phyloP scores from a whole-genome alignment of 106 monocot genomes.

The Dendrobium chrysotoxum region DNA sequence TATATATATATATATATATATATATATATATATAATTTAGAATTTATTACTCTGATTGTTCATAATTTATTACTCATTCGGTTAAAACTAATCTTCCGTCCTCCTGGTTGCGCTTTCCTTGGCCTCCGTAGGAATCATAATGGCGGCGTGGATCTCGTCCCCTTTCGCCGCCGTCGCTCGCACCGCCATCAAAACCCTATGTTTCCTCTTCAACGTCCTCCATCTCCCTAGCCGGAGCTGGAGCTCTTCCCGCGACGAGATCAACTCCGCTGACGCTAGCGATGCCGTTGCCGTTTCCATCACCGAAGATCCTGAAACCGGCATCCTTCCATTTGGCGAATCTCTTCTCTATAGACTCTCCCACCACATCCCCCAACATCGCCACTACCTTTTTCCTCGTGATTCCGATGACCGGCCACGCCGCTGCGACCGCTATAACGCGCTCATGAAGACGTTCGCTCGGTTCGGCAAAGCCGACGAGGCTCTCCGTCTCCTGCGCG shows the following conservation, averaged over 20 bases:
- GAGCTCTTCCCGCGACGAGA: background rate
- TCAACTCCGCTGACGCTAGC: slow-evolving; percentile 2
- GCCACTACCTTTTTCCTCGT: background rate
- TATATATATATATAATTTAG: too few species aligned
- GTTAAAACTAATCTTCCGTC: too few species aligned
- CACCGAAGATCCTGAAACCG: background rate
- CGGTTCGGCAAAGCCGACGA: slow-evolving; percentile 19
- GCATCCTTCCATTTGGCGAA: background rate
- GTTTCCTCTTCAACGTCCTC: slow-evolving; percentile 14
- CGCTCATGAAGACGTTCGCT: slow-evolving; percentile 27
- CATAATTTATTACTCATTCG: too few species aligned
- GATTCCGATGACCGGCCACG: slow-evolving; percentile 6
- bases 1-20: too few species aligned
- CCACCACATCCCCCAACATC: background rate
- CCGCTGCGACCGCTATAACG: slow-evolving; percentile 16
- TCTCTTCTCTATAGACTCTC: slow-evolving; percentile 5
- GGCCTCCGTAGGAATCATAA: background rate
- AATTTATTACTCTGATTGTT: too few species aligned
- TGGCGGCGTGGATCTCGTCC: slow-evolving; percentile 9
- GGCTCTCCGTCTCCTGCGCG: slow-evolving; percentile 31
- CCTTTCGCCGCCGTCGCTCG: background rate
- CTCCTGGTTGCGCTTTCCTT: background rate
- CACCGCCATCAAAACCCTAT: slow-evolving; percentile 17
- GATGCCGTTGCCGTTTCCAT: background rate
- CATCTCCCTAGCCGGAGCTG: background rate